These are phyloP conservation scores for Hymenoscyphus infarciens DNA, from an alignment of 2,329 filamentous ascomycete genomes.

Conservation along the genomic window DNA sequence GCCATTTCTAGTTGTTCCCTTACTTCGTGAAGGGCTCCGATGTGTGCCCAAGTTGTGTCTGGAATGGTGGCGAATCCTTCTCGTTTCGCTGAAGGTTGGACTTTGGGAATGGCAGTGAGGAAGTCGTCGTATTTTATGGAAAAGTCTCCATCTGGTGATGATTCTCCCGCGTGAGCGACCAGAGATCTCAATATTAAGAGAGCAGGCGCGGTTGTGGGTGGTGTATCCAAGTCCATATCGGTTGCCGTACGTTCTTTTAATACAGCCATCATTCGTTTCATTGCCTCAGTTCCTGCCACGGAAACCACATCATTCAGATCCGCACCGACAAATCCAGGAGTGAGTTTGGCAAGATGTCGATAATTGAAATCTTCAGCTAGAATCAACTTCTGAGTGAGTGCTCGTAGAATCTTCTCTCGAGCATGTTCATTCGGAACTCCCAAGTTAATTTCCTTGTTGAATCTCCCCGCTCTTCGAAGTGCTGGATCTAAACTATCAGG, in stretches of 20 bases:
- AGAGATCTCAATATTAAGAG: conserved; percentile 47
- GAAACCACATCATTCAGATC: conserved; percentile 69
- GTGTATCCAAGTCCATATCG: conserved; percentile 34
- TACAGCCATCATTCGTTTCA: conserved; percentile 37
- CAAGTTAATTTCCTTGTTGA: conserved; percentile 82
- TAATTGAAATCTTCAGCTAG: conserved; percentile 72
- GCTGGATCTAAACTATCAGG: conserved; percentile 83
- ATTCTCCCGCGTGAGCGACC: conserved; percentile 51
- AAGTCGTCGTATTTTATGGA: conserved; percentile 67
- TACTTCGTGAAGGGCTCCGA: conserved; percentile 78
- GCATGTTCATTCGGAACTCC: conserved; percentile 78
- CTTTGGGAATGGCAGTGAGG: conserved; percentile 65
- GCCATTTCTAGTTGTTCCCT: conserved; percentile 78
- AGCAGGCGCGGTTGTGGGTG: conserved; percentile 25
- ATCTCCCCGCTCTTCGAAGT: conserved; percentile 68
- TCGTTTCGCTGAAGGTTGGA: conserved; percentile 78
- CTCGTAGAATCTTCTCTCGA: conserved; percentile 72
- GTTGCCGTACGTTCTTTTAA: conserved; percentile 31
- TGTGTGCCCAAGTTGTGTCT: conserved; percentile 87
- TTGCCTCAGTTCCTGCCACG: conserved; percentile 37
- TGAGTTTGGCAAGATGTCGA: conserved; percentile 70
- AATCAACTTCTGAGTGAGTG: conserved; percentile 63
- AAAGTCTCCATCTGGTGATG: conserved; percentile 50
- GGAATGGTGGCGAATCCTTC: conserved; percentile 96
- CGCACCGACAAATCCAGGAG: conserved; percentile 88